These are phyloP conservation scores for Sporobolomyces phaffii DNA, from an alignment of 768 basidiomycete genomes.

Conservation along the genomic window DNA sequence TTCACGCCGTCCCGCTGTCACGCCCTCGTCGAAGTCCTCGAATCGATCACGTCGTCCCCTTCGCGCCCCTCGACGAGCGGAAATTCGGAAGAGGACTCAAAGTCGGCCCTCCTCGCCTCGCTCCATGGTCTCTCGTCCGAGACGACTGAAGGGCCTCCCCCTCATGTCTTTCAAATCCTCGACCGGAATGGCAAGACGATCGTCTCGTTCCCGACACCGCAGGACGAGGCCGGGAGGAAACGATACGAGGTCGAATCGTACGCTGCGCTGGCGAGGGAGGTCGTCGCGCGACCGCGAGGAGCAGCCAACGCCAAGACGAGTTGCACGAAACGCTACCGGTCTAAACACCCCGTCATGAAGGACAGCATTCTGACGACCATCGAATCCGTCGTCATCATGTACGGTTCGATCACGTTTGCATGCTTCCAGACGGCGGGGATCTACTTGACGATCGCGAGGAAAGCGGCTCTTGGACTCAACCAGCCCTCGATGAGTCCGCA, in stretches of 20 bases:
- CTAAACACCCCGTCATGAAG: slow-evolving; percentile 41
- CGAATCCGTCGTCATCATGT: slow-evolving; percentile 41
- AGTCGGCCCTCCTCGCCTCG: slow-evolving; percentile 4
- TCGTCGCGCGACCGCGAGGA: slow-evolving; percentile 30
- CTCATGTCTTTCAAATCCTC: slow-evolving; percentile 42
- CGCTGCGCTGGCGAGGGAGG: slow-evolving; percentile 38
- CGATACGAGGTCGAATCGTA: slow-evolving; percentile 33
- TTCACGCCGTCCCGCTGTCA: slow-evolving; percentile 23
- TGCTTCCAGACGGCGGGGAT: slow-evolving; percentile 41
- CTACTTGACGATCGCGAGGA: slow-evolving; percentile 23
- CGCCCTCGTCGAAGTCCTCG: slow-evolving; percentile 27
- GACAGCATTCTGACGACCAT: slow-evolving; percentile 38
- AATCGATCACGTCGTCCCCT: not conserved
- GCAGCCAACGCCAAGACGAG: slow-evolving; percentile 38
- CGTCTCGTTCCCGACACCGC: slow-evolving; percentile 21
- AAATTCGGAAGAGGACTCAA: not conserved
- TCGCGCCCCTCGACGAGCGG: not conserved
- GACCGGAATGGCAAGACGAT: slow-evolving; percentile 27
- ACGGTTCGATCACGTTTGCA: slow-evolving; percentile 39
- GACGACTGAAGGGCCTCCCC: slow-evolving; percentile 14
- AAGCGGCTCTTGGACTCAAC: not conserved
- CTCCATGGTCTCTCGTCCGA: not conserved
- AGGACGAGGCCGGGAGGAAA: not conserved
- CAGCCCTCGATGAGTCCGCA: not conserved
- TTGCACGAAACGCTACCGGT: slow-evolving; percentile 41